phyloP scores from a whole-genome alignment of 352 stramenopile genomes.

The Phytophthora tentaculata region DNA sequence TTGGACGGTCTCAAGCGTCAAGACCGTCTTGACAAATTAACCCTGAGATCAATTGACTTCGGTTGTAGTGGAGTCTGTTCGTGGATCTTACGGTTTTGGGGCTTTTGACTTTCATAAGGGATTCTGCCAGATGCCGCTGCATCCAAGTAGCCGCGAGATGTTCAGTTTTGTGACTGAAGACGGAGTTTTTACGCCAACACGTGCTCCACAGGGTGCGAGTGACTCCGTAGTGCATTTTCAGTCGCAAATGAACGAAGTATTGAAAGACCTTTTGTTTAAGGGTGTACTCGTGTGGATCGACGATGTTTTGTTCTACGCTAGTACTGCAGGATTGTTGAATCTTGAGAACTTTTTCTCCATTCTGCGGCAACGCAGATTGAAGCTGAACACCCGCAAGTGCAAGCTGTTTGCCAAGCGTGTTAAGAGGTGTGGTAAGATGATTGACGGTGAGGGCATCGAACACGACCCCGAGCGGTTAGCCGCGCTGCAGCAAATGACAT shows the following conservation, averaged over 20 bases:
- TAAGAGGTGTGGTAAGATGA: constrained; percentile 19
- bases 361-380: constrained; percentile 4
- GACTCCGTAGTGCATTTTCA: constrained; percentile 13
- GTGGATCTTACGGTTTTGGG: constrained; percentile 1
- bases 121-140: constrained; percentile 16
- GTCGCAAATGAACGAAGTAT: neutral
- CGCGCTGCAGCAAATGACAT: constrained; percentile 6
- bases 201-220: constrained; percentile 1
- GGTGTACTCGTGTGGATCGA: constrained; percentile 7
- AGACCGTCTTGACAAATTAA: too few relatives aligned
- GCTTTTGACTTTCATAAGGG: constrained; percentile 20
- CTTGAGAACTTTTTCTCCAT: constrained; percentile 12
- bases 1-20: too few relatives aligned
- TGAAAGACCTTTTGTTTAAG: neutral
- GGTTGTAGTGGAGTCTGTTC: neutral
- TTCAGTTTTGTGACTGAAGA: constrained; percentile 15
- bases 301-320: neutral
- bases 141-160: neutral
- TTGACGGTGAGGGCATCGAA: constrained; percentile 15
- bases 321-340: neutral
- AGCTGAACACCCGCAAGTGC: constrained; percentile 22
- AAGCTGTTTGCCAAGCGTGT: constrained; percentile 19
- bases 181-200: neutral
- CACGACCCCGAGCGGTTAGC: constrained; percentile 1
- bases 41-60: too few relatives aligned